A percentile compares a stretch with the other conserved stretches of the same genome.
phyloP scores from a whole-genome alignment of 2,329 filamentous ascomycete genomes.

The Phialophora verrucosa region DNA sequence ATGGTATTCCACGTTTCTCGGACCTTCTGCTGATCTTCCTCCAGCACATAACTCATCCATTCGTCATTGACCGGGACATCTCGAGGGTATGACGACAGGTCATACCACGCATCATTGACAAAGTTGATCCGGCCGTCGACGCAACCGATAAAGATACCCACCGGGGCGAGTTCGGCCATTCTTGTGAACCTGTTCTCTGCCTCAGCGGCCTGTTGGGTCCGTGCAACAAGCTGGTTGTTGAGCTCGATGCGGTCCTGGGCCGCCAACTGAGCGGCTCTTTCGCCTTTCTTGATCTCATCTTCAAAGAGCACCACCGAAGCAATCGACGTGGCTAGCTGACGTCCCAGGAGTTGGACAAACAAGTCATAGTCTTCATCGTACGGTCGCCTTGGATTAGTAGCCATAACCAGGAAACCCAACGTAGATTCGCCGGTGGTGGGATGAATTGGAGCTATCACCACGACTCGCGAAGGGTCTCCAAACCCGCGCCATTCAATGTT shows the following conservation, averaged over 20 bases:
- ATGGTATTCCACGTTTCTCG: conserved; percentile 40
- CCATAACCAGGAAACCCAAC: conserved; percentile 78
- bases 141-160: conserved; percentile 85
- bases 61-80: conserved; percentile 34
- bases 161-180: conserved; percentile 83
- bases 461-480: conserved; percentile 70
- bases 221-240: conserved; percentile 72
- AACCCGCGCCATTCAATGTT: conserved; percentile 74
- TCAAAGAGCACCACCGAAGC: conserved; percentile 83
- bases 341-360: conserved; percentile 74
- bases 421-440: conserved; percentile 75
- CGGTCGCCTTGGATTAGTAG: conserved; percentile 76
- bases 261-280: conserved; percentile 74
- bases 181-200: conserved; percentile 79
- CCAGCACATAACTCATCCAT: conserved; percentile 60
- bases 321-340: conserved; percentile 78
- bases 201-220: conserved; percentile 62
- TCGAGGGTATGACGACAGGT: conserved; percentile 43
- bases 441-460: conserved; percentile 79
- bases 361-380: conserved; percentile 82
- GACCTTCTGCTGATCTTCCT: conserved; percentile 56
- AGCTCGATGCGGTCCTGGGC: conserved; percentile 78
- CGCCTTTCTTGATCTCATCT: conserved; percentile 77
- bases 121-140: conserved; percentile 73
- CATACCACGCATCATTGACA: conserved; percentile 77